Conservation (phyloP, 768 basidiomycete species). For the Agaricus blazei region DNA sequence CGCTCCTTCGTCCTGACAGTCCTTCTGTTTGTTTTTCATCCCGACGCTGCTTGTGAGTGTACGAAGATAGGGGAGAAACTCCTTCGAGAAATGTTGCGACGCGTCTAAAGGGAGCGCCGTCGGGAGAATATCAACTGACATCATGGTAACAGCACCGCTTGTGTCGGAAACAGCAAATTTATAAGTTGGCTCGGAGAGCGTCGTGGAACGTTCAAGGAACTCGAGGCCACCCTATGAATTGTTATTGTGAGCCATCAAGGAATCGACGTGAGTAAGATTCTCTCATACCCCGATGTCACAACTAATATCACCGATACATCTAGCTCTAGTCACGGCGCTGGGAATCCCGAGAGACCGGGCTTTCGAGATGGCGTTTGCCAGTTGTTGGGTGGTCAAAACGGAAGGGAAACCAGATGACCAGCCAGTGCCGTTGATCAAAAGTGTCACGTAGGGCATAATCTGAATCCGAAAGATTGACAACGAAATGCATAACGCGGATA, state of each 20-base stretch:
- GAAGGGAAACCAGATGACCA: slow-evolving; percentile 80
- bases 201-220: slow-evolving; percentile 73
- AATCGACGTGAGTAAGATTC: neutral
- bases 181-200: slow-evolving; percentile 73
- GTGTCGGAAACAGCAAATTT: slow-evolving; percentile 37
- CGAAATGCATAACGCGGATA: neutral
- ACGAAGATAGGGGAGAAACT: slow-evolving; percentile 64
- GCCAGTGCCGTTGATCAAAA: slow-evolving; percentile 83
- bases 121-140: slow-evolving; percentile 90
- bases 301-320: slow-evolving; percentile 80
- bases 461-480: neutral
- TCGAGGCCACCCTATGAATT: slow-evolving; percentile 69
- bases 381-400: slow-evolving; percentile 65
- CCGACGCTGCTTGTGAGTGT: slow-evolving; percentile 36
- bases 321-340: slow-evolving; percentile 43
- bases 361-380: slow-evolving; percentile 42
- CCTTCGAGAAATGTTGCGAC: slow-evolving; percentile 67
- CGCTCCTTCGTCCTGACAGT: slow-evolving; percentile 12
- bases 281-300: slow-evolving; percentile 72
- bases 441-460: slow-evolving; percentile 78
- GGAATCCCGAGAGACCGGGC: slow-evolving; percentile 39
- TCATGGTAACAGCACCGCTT: slow-evolving; percentile 65
- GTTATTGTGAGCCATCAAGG: neutral
- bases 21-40: slow-evolving; percentile 1
- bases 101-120: slow-evolving; percentile 80